Evolutionary conservation across 139 green algal species (phyloP).

Genomic region (Auxenochlorella pyrenoidosa): DNA sequence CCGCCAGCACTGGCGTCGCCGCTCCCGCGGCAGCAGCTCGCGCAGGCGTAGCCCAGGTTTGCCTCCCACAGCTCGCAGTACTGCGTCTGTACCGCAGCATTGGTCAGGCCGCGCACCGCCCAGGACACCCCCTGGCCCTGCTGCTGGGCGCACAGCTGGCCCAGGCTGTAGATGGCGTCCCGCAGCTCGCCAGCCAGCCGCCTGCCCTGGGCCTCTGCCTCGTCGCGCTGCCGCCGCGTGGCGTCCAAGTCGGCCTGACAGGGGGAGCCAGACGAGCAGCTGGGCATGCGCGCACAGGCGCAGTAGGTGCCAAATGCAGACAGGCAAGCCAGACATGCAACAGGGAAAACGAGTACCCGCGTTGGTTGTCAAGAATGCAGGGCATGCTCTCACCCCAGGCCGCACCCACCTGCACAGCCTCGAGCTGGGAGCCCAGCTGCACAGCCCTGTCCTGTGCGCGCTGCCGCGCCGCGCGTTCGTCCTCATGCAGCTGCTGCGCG

Average conservation of each 20-base stretch:
- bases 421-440: background rate
- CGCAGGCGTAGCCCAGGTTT: background rate
- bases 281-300: no score
- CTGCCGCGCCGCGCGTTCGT: conserved; percentile 18
- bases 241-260: background rate
- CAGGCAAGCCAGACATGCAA: no score
- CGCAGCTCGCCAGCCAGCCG: conserved; percentile 1
- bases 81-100: conserved; percentile 6
- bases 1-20: background rate
- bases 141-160: background rate
- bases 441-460: background rate
- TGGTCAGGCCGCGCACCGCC: background rate
- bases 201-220: background rate
- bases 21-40: background rate
- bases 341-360: no score
- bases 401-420: background rate
- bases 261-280: background rate
- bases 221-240: background rate
- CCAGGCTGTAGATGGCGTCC: conserved; percentile 2
- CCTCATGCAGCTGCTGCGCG: conserved; percentile 1
- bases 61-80: conserved; percentile 30
- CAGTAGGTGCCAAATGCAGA: no score
- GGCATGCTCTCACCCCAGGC: background rate
- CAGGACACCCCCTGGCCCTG: background rate
- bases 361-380: no score